These are phyloP conservation scores for Pleurotus citrinopileatus DNA, from an alignment of 768 basidiomycete genomes.

Conservation along the genomic window DNA sequence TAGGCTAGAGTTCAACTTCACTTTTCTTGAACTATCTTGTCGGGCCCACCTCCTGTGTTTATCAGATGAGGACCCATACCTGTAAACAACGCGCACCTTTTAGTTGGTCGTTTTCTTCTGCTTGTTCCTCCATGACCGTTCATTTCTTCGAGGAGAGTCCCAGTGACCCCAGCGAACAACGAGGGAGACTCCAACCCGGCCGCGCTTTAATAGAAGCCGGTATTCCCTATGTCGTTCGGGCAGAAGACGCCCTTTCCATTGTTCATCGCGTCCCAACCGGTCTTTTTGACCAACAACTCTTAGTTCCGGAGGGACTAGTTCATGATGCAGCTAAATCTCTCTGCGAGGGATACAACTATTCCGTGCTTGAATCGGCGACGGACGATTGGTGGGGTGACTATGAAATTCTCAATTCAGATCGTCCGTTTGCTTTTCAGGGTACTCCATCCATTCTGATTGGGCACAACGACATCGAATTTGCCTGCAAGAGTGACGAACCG, in stretches of 20 bases:
- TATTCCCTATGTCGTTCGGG: conserved; percentile 15
- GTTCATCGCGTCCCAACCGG: conserved; percentile 18
- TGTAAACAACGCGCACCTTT: too few relatives aligned
- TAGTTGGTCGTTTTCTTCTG: too few relatives aligned
- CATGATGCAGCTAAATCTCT: background rate
- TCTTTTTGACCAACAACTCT: conserved; percentile 16
- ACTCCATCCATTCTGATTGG: background rate
- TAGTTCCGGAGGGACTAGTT: conserved; percentile 16
- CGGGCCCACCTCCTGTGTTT: too few relatives aligned
- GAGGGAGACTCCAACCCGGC: background rate
- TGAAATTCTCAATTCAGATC: background rate
- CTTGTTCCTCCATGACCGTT: too few relatives aligned
- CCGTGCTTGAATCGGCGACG: background rate
- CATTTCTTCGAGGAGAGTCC: background rate
- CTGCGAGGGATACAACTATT: background rate
- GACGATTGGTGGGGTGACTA: background rate
- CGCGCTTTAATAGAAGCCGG: background rate
- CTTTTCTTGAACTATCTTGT: too few relatives aligned
- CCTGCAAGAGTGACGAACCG: conserved; percentile 1
- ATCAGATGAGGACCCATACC: too few relatives aligned
- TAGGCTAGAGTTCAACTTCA: too few relatives aligned
- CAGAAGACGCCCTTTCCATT: conserved; percentile 19
- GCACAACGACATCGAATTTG: background rate
- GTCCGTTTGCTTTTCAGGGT: background rate
- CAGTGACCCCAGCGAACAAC: background rate